Percentiles rank a stretch among this genome's conserved stretches.
Conservation (phyloP, 1,284 basidiomycete genomes). For the Singerocomus inundabilis region DNA sequence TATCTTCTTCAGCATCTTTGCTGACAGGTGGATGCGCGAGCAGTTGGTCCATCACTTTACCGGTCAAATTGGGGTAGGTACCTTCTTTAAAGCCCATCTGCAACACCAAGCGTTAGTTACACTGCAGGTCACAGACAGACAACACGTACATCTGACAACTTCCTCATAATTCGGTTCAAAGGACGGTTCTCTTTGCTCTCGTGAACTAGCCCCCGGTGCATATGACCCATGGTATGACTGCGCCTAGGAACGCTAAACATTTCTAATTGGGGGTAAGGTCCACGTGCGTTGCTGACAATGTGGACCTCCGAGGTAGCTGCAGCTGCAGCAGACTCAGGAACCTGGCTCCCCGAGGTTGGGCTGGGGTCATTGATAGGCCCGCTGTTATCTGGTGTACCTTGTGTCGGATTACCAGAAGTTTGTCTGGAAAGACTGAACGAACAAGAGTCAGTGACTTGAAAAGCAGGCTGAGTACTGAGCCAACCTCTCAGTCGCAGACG, state of each 20-base stretch:
- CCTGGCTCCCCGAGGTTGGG: slow-evolving; percentile 8
- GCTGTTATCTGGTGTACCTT: slow-evolving; percentile 1
- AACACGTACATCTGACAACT: slow-evolving; percentile 45
- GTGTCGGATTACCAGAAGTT: slow-evolving; percentile 22
- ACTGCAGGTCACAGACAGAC: slow-evolving; percentile 9
- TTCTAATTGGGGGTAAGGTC: slow-evolving; percentile 58
- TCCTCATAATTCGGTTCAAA: slow-evolving; percentile 45
- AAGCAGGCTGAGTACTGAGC: slow-evolving; percentile 4
- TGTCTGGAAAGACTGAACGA: slow-evolving; percentile 27
- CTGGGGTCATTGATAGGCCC: slow-evolving; percentile 1
- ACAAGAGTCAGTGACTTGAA: slow-evolving; percentile 6
- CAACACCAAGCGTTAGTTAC: slow-evolving; percentile 14
- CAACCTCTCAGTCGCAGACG: slow-evolving; percentile 35
- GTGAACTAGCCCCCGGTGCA: slow-evolving; percentile 30
- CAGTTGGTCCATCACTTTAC: slow-evolving; percentile 52
- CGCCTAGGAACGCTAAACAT: slow-evolving; percentile 52
- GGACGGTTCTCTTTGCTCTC: slow-evolving; percentile 37
- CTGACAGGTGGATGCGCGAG: slow-evolving; percentile 40
- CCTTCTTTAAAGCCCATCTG: slow-evolving; percentile 72
- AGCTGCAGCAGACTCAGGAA: slow-evolving; percentile 9
- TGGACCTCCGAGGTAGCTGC: slow-evolving; percentile 28
- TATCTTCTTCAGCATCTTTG: slow-evolving; percentile 58
- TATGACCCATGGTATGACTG: slow-evolving; percentile 35
- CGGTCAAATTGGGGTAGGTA: slow-evolving; percentile 50
- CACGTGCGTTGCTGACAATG: slow-evolving; percentile 58